phyloP scores from a whole-genome alignment of 495 filamentous ascomycete genomes.

The Aspergillus nanangensis region DNA sequence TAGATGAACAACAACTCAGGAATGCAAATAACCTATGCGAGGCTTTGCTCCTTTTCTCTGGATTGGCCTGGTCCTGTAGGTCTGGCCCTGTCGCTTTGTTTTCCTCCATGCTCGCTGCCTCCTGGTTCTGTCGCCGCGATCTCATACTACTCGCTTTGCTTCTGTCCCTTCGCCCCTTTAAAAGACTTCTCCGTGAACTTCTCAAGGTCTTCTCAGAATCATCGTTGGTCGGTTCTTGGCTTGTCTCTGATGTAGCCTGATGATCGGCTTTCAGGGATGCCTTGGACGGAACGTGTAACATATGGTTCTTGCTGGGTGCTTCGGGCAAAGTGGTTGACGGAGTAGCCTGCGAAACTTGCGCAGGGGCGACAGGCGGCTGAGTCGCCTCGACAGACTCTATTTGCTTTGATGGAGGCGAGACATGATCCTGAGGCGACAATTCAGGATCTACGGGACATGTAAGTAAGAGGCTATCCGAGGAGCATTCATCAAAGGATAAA shows the following conservation, averaged over 20 bases:
- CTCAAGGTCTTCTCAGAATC: conserved; percentile 54
- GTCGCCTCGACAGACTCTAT: conserved; percentile 20
- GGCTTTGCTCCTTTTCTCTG: conserved; percentile 56
- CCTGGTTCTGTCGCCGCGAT: conserved; percentile 41
- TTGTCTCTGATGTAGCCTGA: conserved; percentile 57
- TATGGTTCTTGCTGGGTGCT: conserved; percentile 51
- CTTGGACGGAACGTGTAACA: conserved; percentile 60
- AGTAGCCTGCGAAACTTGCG: conserved; percentile 10
- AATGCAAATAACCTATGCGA: conserved; percentile 60
- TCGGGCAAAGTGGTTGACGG: conserved; percentile 12
- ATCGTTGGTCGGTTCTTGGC: conserved; percentile 60
- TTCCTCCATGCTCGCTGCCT: conserved; percentile 38
- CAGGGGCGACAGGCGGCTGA: conserved; percentile 18
- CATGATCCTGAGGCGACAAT: conserved; percentile 22
- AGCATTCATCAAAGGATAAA: neutral
- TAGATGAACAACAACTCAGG: conserved; percentile 74
- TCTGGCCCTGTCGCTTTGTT: conserved; percentile 26
- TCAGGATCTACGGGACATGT: conserved; percentile 23
- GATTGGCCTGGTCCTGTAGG: conserved; percentile 35
- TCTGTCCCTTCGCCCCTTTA: conserved; percentile 61
- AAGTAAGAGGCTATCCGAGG: conserved; percentile 9
- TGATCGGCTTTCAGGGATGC: conserved; percentile 62
- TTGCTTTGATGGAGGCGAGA: conserved; percentile 18
- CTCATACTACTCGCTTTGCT: conserved; percentile 62
- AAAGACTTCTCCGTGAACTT: conserved; percentile 67